Evolutionary conservation across 345 rosid species (phyloP), one percentile per base, ranked within the genome.

Genomic region (Euphorbia peplus): DNA sequence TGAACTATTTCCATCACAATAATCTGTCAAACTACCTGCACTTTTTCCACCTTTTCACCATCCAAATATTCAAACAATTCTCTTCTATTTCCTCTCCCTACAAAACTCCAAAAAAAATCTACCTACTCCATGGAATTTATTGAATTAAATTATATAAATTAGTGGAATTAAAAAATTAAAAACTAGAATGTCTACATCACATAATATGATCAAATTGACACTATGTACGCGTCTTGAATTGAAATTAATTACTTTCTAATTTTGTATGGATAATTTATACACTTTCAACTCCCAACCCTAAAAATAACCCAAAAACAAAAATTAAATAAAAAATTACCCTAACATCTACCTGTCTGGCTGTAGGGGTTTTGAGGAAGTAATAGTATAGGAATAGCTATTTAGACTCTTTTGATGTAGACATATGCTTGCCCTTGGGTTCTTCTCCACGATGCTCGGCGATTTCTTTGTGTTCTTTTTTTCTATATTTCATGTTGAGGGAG

Each of bases 391-490:
- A 48, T 56, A 63, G 55, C 51, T 32, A 8, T 66, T 51, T 67
- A 41, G 67, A 30, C 5, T 21, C 32, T 30, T 68, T 65, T 79
- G 85, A 79, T 25, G 70, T 75, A 75, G 76, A 81, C 54, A 50
- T n/a, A n/a, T 62, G 82, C 6, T 32, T 32, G 37, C 37, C n/a
- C 39, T 35, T 39, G 5, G 42, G 85, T 60, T 83, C 79, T 64
- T 32, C 37, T 71, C 80, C 83, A 72, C 66, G 78, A 77, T 70
- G 60, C 79, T 74, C 83, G 78, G 84, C 79, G 79, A 78, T 56
- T 75, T 74, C 71, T 37, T 12, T 55, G 84, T 74, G 75, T 66
- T 69, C 59, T 68, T 46, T 75, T 78, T 50, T 81, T 74, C 85
- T 76, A 77, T 67, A 79, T 77, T 81, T 55, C 83, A 71, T 73